Evolutionary conservation across 352 stramenopile species (phyloP).

Genomic region (Phytopythium aichiense): DNA sequence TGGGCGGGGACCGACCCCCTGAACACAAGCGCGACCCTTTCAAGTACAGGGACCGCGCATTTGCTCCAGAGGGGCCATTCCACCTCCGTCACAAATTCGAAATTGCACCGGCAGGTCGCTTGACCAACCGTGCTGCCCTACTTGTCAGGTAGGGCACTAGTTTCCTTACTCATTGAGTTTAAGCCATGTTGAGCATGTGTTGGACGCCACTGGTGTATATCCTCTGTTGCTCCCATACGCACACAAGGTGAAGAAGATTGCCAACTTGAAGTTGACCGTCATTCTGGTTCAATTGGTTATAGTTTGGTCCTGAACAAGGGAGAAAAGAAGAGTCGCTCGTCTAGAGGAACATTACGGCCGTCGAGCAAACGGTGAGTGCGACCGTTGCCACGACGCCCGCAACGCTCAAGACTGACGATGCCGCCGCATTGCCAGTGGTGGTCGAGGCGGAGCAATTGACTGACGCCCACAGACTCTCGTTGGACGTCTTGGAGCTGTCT

Average conservation of each 20-base stretch:
- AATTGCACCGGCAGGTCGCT: constrained; percentile 37
- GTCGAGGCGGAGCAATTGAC: constrained; percentile 5
- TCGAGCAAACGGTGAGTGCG: background rate
- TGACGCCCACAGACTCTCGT: constrained; percentile 19
- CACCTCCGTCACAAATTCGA: constrained; percentile 76
- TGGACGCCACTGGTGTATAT: background rate
- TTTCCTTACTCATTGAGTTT: constrained; percentile 94
- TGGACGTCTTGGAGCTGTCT: constrained; percentile 15
- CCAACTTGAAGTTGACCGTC: constrained; percentile 4
- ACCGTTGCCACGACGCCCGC: background rate
- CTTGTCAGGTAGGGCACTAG: constrained; percentile 87
- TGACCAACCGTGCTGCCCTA: constrained; percentile 48
- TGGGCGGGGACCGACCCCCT: constrained; percentile 47
- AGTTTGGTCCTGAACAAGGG: background rate
- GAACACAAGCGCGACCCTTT: constrained; percentile 17
- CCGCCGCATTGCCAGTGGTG: background rate
- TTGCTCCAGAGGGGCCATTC: constrained; percentile 53
- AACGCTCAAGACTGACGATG: background rate
- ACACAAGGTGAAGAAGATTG: background rate
- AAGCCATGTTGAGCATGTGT: constrained; percentile 37
- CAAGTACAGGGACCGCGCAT: constrained; percentile 33
- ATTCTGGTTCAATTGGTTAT: background rate
- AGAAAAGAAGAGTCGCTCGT: too few relatives aligned
- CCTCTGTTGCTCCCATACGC: background rate
- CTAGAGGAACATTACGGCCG: background rate